Conservation (phyloP, 208 protist genomes). For the Angomonas deanei region DNA sequence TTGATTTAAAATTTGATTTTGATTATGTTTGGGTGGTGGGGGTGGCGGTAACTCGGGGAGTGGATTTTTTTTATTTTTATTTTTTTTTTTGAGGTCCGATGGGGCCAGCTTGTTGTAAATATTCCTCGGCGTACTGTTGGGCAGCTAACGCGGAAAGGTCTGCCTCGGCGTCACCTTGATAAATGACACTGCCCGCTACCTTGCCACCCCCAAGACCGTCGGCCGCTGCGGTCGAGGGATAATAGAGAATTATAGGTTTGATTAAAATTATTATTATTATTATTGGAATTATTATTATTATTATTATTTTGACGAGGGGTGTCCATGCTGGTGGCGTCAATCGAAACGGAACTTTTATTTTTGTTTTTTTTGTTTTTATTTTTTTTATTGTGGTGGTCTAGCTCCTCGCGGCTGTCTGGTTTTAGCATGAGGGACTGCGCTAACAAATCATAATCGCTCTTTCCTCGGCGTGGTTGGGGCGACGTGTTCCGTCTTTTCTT, state of each 20-base stretch:
- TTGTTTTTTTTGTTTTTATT: background rate
- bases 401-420: background rate
- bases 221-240: background rate
- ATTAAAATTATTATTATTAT: too few species aligned
- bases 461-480: background rate
- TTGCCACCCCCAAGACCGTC: background rate
- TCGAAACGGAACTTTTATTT: too few species aligned
- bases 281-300: too few species aligned
- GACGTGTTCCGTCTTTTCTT: background rate
- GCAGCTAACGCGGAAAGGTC: background rate
- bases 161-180: background rate
- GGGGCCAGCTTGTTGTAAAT: too few species aligned
- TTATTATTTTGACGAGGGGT: too few species aligned
- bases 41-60: constrained; percentile 1
- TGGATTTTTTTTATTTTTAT: background rate
- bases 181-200: background rate
- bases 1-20: constrained; percentile 7
- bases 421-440: background rate
- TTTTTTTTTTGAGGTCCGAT: background rate
- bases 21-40: background rate
- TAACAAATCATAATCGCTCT: background rate
- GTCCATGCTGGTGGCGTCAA: too few species aligned
- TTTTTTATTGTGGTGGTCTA: background rate
- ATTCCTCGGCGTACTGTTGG: background rate
- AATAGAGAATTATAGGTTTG: too few species aligned